Conservation (phyloP, 805 yeast species). For the Pichia kluyveri region DNA sequence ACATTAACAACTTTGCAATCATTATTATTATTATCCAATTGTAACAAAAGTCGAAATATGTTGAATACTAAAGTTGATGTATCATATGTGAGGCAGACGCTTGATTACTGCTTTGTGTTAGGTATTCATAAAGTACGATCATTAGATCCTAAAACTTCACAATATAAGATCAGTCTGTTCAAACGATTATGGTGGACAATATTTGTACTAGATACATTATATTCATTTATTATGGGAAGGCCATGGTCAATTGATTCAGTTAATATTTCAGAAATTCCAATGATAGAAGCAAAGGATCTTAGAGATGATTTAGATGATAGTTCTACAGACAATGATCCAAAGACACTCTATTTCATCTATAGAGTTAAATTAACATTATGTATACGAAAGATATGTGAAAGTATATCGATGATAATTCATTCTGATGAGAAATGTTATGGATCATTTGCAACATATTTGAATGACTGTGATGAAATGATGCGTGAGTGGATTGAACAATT, state of each 20-base stretch:
- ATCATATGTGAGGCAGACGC: constrained; percentile 57
- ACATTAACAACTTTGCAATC: constrained; percentile 55
- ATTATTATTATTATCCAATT: constrained; percentile 51
- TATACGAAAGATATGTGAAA: constrained; percentile 43
- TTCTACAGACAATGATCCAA: constrained; percentile 18
- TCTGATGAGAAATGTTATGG: constrained; percentile 21
- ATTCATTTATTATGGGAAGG: constrained; percentile 62
- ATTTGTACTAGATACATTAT: constrained; percentile 56
- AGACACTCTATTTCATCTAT: constrained; percentile 51
- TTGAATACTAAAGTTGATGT: constrained; percentile 55
- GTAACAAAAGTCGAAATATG: constrained; percentile 62
- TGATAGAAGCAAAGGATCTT: constrained; percentile 58
- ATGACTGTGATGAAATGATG: constrained; percentile 64
- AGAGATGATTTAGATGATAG: constrained; percentile 45
- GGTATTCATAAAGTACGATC: constrained; percentile 50
- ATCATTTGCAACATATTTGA: constrained; percentile 29
- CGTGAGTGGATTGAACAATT: constrained; percentile 67
- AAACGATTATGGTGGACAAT: constrained; percentile 73
- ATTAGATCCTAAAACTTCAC: constrained; percentile 14
- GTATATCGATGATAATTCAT: constrained; percentile 3
- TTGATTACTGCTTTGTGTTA: constrained; percentile 63
- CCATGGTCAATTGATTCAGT: constrained; percentile 58
- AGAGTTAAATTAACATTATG: constrained; percentile 56
- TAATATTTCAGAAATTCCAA: constrained; percentile 66
- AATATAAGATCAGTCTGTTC: constrained; percentile 28